Percentiles rank a stretch among this genome's conserved stretches.
Conservation (phyloP, 192 early-diverging fungal species). For the Coemansia sp. region DNA sequence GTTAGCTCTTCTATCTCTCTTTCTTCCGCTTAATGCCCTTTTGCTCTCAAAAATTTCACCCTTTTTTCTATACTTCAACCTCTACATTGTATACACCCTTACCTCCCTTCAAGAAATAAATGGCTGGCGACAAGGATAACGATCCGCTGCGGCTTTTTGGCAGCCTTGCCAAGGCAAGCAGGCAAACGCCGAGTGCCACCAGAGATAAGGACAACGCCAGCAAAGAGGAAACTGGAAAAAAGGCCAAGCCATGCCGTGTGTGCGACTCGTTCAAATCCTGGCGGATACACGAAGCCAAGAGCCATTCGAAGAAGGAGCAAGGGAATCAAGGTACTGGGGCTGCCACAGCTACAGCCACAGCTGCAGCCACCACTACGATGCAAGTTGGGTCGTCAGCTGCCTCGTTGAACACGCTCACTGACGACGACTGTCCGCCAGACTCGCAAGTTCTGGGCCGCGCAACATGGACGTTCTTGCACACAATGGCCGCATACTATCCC, state of each 20-base stretch:
- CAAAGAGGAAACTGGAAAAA: conserved; percentile 13
- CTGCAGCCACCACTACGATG: conserved; percentile 14
- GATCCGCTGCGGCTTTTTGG: conserved; percentile 10
- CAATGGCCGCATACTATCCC: conserved; percentile 97
- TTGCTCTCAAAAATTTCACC: not conserved
- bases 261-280: conserved; percentile 79
- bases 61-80: no score
- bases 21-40: not conserved
- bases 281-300: conserved; percentile 59
- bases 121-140: conserved; percentile 22
- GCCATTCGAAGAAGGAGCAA: conserved; percentile 31
- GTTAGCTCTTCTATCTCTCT: not conserved
- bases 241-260: conserved; percentile 74
- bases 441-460: conserved; percentile 77
- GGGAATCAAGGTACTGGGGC: not conserved
- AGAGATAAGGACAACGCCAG: conserved; percentile 21
- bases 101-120: not conserved
- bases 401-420: conserved; percentile 24
- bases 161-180: conserved; percentile 10
- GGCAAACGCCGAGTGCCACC: not conserved
- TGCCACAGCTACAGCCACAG: conserved; percentile 8
- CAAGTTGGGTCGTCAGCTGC: conserved; percentile 10
- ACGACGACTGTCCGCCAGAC: conserved; percentile 80
- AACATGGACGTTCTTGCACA: conserved; percentile 98
- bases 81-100: not conserved